Base-by-base conservation (phyloP, 2,329 filamentous ascomycete species). In the Pseudocercospora vitis region DNA sequence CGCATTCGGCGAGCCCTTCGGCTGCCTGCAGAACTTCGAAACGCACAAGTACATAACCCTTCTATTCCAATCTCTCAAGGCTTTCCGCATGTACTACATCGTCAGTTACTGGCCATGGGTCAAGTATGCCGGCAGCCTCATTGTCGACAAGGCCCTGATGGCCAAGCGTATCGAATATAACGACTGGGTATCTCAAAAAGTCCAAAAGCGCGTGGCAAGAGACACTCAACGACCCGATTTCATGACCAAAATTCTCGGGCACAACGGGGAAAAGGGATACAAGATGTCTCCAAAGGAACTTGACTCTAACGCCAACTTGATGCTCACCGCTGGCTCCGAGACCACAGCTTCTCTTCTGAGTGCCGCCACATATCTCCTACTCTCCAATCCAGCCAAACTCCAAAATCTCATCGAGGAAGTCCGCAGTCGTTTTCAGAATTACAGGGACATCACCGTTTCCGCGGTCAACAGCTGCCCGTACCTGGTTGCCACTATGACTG, bases 281-380 rank as follows among this genome's bases (percentile, higher is more conserved):
- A 40, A 32, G n/a, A 32, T 65, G 63, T 67, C 57, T 57, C 53
- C 51, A 12, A 60, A 46, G 0, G 67, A 71, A 48, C 67, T 74
- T 14, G 60, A 69, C 48, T 60, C 64, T 1, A 73, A 70, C 3
- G 69, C 68, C 78, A 83, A 59, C 83, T 84, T 7, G 7, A 52
- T 58, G 21, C 63, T 80, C 24, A 65, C 76, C 11, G 78, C 76
- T 4, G 78, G 78, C 3, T 76, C 74, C 2, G 78, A 81, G 60
- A 81, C 78, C 4, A 79, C 77, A 0, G 75, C 78, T 0, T 78
- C 76, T 0, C 65, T 76, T 2, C 67, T 80, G 12, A 70, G 56
- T 63, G 75, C 58, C 60, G 68, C 56, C 11, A 67, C 68, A 7
- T 80, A 71, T 54, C 63, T 75, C 3, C 65, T 80, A 7, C 62